A percentile compares a stretch with the other conserved stretches of the same genome.
Evolutionary conservation across 345 rosid species (phyloP).

Genomic region (Chamaenerion angustifolium): DNA sequence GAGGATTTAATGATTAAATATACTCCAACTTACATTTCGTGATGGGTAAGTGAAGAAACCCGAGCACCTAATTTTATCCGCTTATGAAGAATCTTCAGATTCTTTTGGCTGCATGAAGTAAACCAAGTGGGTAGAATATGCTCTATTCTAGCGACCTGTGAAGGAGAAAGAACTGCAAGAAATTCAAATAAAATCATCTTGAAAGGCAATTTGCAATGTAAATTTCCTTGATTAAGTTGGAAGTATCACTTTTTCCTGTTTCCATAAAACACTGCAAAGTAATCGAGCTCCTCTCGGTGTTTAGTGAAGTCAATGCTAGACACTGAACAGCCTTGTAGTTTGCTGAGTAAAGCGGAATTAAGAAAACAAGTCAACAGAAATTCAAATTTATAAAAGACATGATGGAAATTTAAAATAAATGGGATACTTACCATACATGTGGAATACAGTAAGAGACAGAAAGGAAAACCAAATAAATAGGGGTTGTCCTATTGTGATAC

Average conservation of each 20-base stretch:
- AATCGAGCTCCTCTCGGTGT: constrained; percentile 62
- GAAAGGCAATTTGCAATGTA: background rate
- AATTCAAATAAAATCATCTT: constrained; percentile 10
- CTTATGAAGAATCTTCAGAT: constrained; percentile 22
- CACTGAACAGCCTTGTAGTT: constrained; percentile 87
- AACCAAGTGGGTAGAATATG: constrained; percentile 54
- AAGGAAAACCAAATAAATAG: constrained; percentile 69
- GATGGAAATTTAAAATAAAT: background rate
- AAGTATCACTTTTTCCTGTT: constrained; percentile 53
- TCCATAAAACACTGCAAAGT: constrained; percentile 52
- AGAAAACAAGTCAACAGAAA: background rate
- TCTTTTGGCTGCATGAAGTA: constrained; percentile 24
- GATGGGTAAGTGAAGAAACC: constrained; percentile 50
- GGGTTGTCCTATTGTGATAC: constrained; percentile 57
- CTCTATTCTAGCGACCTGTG: constrained; percentile 62
- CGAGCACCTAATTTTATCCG: constrained; percentile 46
- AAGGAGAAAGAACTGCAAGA: constrained; percentile 63
- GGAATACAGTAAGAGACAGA: constrained; percentile 70
- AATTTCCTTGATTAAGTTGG: background rate
- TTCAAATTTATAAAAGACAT: background rate
- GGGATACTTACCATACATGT: constrained; percentile 69
- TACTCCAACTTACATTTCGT: constrained; percentile 47
- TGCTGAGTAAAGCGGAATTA: constrained; percentile 25
- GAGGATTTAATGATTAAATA: constrained; percentile 1
- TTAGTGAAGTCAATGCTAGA: constrained; percentile 67